Evolutionary conservation across 371 early-diverging fungal genomes (phyloP), one percentile per base, ranked within the genome.

Genomic region (Mortierella sp.): DNA sequence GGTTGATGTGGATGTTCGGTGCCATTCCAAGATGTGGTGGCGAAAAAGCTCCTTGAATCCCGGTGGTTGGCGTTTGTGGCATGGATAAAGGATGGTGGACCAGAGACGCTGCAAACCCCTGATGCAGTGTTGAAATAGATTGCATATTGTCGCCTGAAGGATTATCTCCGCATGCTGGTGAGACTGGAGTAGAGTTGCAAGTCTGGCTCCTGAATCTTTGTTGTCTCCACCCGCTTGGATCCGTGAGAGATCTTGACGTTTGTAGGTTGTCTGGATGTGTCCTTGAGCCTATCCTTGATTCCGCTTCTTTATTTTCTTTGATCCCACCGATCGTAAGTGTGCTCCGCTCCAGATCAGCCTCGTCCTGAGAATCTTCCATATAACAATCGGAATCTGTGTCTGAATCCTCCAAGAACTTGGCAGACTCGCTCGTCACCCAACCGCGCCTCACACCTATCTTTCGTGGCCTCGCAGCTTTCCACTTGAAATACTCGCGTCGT

Each of bases 401-500:
- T 19, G 50, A 45, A 57, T 71, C 69, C 21, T 72, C 80, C 70
- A 67, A 59, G 25, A 62, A 67, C 0, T 66, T 70, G 15, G 72
- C 70, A 30, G 60, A 29, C 16, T 66, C 66, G 23, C 62, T 67
- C 45, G 64, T 61, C 48, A 73, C 57, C 73, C 74, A 67, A 9
- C 75, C 67, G 5, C 73, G 72, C 57, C 58, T 72, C 59, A 72
- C 50, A 12, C 58, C 52, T 44, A 62, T 63, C 62, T 64, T 74
- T 0, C 66, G 65, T 15, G 64, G 56, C 25, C 62, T 44, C 18
- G 75, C 11, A 19, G 60, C 29, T 52, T 74, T 66, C 59, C 68
- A 58, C 28, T 70, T 68, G 62, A 73, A 70, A 48, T 68, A 67
- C 53, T 70, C 59, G 16, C 87, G 62, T 75, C 84, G 62, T 72